phyloP scores from a whole-genome alignment of 169 alveolate genomes.

The Cryptosporidium sp. region DNA sequence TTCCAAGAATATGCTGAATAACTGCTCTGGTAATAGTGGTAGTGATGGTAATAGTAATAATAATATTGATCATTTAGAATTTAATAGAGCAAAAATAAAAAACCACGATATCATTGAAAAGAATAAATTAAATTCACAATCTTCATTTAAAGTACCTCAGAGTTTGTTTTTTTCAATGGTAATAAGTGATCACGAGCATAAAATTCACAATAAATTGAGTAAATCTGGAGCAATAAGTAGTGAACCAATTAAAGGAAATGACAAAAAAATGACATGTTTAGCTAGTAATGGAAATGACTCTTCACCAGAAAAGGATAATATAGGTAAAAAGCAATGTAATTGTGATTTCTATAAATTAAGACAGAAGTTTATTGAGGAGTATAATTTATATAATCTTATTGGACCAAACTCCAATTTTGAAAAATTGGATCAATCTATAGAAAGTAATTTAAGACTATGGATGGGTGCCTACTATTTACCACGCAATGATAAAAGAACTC shows the following conservation, averaged over 20 bases:
- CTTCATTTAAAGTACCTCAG: constrained; percentile 47
- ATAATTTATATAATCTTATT: constrained; percentile 13
- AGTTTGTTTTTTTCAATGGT: constrained; percentile 45
- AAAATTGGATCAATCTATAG: neutral
- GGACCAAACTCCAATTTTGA: neutral
- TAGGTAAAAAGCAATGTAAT: neutral
- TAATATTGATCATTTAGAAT: neutral
- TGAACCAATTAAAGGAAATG: neutral
- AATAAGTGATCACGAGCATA: constrained; percentile 16
- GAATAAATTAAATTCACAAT: neutral
- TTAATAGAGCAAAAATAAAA: constrained; percentile 1
- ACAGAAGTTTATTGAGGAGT: constrained; percentile 39
- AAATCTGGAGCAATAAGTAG: neutral
- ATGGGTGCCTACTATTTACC: constrained; percentile 78
- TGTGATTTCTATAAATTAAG: constrained; percentile 51
- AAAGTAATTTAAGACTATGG: constrained; percentile 75
- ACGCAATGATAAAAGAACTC: constrained; percentile 77
- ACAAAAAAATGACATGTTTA: neutral
- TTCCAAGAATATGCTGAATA: neutral
- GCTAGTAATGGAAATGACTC: neutral
- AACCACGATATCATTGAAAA: neutral
- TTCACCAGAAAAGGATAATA: neutral
- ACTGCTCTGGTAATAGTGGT: neutral
- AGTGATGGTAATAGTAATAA: neutral
- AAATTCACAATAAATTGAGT: neutral